Conservation (phyloP, 1,284 basidiomycete species). For the Singerocomus rubriflavus region DNA sequence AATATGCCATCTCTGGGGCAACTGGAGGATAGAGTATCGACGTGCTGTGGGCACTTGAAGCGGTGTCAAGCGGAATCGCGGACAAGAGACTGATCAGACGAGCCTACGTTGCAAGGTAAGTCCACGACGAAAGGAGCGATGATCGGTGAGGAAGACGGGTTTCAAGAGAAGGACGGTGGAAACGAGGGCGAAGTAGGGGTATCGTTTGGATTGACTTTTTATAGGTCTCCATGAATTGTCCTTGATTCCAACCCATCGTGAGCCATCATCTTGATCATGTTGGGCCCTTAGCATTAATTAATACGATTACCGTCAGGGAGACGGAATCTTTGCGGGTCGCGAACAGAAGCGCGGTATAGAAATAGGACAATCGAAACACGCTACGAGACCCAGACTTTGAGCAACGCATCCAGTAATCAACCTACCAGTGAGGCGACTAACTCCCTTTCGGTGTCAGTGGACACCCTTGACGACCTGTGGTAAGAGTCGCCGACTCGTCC, state of each 20-base stretch:
- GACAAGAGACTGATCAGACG: constrained; percentile 5
- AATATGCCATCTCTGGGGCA: constrained; percentile 1
- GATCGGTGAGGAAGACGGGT: background rate
- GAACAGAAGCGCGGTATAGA: background rate
- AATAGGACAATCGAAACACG: background rate
- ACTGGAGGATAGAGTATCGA: background rate
- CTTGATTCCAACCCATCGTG: background rate
- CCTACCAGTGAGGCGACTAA: too few species aligned
- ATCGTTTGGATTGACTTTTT: constrained; percentile 9
- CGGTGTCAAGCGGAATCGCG: constrained; percentile 1
- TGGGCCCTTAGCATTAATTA: background rate
- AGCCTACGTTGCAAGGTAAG: constrained; percentile 2
- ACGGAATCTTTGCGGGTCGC: background rate
- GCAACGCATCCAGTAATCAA: too few species aligned
- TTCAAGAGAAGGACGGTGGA: background rate
- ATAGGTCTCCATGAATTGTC: background rate
- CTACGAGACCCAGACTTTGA: too few species aligned
- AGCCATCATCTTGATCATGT: background rate
- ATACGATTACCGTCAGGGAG: background rate
- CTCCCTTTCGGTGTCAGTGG: too few species aligned
- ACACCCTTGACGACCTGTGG: too few species aligned
- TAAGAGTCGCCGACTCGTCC: too few species aligned
- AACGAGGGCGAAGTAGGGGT: background rate
- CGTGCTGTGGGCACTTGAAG: background rate
- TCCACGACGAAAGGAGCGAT: background rate